phyloP scores from a whole-genome alignment of 1,139 yeast species.

The Yamadazyma siamensis region DNA sequence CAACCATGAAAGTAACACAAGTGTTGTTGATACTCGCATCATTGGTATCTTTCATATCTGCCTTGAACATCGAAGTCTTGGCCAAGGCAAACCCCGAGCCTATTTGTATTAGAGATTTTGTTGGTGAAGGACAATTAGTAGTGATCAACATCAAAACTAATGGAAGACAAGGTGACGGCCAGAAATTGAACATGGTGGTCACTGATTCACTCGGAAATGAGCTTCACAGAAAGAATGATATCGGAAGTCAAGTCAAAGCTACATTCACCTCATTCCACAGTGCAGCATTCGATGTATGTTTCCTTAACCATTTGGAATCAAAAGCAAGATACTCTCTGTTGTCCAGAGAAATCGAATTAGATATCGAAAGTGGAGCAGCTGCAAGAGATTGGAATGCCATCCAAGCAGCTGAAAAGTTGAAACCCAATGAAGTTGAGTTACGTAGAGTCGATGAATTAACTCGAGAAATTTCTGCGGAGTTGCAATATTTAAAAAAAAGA shows the following conservation, averaged over 20 bases:
- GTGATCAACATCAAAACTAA: constrained; percentile 73
- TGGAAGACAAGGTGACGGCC: constrained; percentile 85
- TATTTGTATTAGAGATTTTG: constrained; percentile 86
- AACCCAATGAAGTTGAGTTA: constrained; percentile 87
- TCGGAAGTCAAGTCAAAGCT: constrained; percentile 62
- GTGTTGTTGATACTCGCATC: too few species aligned
- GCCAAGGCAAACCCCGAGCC: constrained; percentile 35
- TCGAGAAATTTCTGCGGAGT: constrained; percentile 71
- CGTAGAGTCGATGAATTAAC: constrained; percentile 81
- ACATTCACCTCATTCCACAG: constrained; percentile 83
- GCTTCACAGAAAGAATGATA: constrained; percentile 61
- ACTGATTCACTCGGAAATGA: constrained; percentile 70
- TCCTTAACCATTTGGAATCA: constrained; percentile 59
- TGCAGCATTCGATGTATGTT: constrained; percentile 88
- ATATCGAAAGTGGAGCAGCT: constrained; percentile 91
- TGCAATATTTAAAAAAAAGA: constrained; percentile 79
- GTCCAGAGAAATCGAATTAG: constrained; percentile 74
- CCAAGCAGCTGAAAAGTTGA: constrained; percentile 88
- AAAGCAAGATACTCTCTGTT: constrained; percentile 33
- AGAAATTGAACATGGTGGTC: constrained; percentile 59
- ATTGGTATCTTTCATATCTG: too few species aligned
- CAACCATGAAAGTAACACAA: constrained; percentile 1
- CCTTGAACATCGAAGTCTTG: constrained; percentile 40
- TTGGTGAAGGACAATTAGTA: constrained; percentile 76
- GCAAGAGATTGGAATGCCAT: constrained; percentile 98